These are phyloP conservation scores for Colletotrichum falcatum DNA, from an alignment of 2,329 filamentous ascomycete genomes.

Conservation along the genomic window DNA sequence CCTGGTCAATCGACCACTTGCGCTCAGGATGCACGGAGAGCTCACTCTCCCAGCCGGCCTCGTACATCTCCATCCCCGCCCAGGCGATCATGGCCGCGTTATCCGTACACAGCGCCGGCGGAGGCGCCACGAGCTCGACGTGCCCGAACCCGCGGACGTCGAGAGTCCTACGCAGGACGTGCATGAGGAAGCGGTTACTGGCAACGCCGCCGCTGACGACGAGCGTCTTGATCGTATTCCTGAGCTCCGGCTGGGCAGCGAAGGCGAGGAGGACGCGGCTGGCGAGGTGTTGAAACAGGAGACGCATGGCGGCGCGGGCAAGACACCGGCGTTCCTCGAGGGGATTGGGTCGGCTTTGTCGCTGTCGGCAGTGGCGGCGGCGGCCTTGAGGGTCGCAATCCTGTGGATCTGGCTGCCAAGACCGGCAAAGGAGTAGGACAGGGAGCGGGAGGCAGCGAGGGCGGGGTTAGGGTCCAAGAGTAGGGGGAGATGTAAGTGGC, in stretches of 20 bases:
- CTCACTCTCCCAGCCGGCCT: constrained; percentile 76
- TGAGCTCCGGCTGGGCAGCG: constrained; percentile 47
- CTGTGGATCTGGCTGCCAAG: constrained; percentile 74
- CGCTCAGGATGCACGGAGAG: constrained; percentile 70
- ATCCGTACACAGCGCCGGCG: constrained; percentile 84
- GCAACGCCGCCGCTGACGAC: constrained; percentile 94
- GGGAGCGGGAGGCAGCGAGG: constrained; percentile 65
- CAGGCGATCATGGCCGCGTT: constrained; percentile 99
- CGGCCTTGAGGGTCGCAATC: constrained; percentile 56
- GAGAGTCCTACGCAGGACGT: constrained; percentile 69
- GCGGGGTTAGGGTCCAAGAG: constrained; percentile 76
- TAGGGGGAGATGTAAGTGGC: constrained; percentile 53
- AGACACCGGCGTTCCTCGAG: constrained; percentile 74
- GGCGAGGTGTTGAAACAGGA: constrained; percentile 89
- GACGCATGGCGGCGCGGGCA: constrained; percentile 79
- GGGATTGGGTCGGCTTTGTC: constrained; percentile 52
- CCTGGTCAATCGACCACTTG: constrained; percentile 81
- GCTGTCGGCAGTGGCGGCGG: background rate
- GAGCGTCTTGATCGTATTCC: constrained; percentile 65
- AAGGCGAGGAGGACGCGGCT: constrained; percentile 80
- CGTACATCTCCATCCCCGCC: constrained; percentile 92
- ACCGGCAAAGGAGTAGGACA: constrained; percentile 81
- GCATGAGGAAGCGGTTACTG: constrained; percentile 81
- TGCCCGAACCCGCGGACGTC: constrained; percentile 73
- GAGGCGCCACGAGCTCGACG: constrained; percentile 79